Evolutionary conservation across 1,284 basidiomycete genomes (phyloP).

Genomic region (Farysia itapuensis): DNA sequence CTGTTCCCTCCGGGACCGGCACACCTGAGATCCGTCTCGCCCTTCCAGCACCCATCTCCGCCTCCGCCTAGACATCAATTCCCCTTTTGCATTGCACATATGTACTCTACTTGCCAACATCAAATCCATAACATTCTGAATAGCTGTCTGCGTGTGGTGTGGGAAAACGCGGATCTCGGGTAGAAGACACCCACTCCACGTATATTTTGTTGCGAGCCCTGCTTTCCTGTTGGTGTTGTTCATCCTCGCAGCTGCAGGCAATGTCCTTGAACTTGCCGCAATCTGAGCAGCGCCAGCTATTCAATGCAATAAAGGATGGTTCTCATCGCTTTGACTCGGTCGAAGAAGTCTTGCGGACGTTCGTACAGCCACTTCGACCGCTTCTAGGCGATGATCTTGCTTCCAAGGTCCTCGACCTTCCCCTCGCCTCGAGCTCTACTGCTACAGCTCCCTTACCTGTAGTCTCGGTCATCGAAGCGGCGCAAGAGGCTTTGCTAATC

Average conservation of each 20-base stretch:
- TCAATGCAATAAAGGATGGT: neutral
- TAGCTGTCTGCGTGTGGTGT: too few relatives aligned
- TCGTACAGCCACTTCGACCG: neutral
- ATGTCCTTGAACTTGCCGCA: too few relatives aligned
- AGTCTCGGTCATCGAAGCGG: conserved; percentile 3
- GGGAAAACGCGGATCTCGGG: too few relatives aligned
- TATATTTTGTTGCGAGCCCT: too few relatives aligned
- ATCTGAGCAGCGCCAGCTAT: neutral
- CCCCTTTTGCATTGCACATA: too few relatives aligned
- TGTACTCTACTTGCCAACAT: too few relatives aligned
- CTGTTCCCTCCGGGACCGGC: conserved; percentile 52
- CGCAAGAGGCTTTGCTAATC: conserved; percentile 8
- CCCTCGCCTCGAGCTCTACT: neutral
- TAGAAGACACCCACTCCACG: too few relatives aligned
- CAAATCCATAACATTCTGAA: too few relatives aligned
- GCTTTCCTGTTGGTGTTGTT: too few relatives aligned
- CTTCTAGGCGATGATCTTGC: neutral
- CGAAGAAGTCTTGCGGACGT: neutral
- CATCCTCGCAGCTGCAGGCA: too few relatives aligned
- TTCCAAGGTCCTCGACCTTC: neutral
- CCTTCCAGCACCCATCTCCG: conserved; percentile 18
- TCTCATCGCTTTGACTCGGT: neutral
- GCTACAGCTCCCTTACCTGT: neutral
- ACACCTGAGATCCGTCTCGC: conserved; percentile 45
- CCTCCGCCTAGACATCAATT: conserved; percentile 2